Evolutionary conservation across 148 eudicot genomes (phyloP), one percentile per base, ranked within the genome.

Genomic region (Vaccinium vitisidaea): DNA sequence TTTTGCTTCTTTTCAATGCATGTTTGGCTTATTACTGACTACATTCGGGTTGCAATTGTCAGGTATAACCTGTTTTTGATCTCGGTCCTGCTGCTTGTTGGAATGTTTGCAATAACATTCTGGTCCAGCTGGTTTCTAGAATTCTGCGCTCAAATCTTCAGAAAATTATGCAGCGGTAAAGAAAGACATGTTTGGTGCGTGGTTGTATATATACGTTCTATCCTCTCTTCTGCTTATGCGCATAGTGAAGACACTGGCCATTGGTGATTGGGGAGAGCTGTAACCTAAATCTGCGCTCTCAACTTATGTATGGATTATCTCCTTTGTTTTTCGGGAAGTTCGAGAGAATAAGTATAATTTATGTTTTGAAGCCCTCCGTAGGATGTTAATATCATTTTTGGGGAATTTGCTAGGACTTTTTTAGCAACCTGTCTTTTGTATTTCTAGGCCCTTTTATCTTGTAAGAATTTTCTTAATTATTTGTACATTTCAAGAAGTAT

Each of bases 401-500:
- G 52, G 84, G 67, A 71, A 71, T 83, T 70, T 71, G 49, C 16
- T 63, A 81, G 71, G 56, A 19, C 3, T 80, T 65, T 81, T 46
- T 49, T 81, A 4, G n/a, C 70, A 9, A 59, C 15, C 39, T 36
- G 21, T 81, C 73, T 61, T 63, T 56, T 50, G 9, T 9, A 79
- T 54, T 82, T 81, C 56, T 67, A 67, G 25, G 83, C 25, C 25
- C 52, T 80, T 58, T 2, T 39, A 9, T 58, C 12, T 74, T 82
- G 76, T 65, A 18, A 82, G 71, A 81, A 43, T n/a, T 81, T 46
- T 7, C 67, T 21, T 55, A 55, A 25, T 63, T 13, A 32, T 48
- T 48, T 82, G 83, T 82, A 82, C 84, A 73, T 83, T 71, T n/a
- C 76, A 71, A 71, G 49, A 59, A 32, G 32, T 9, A 71, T 83